These are phyloP conservation scores for Erodium maritimum DNA, from an alignment of 345 rosid species.

Conservation along the genomic window DNA sequence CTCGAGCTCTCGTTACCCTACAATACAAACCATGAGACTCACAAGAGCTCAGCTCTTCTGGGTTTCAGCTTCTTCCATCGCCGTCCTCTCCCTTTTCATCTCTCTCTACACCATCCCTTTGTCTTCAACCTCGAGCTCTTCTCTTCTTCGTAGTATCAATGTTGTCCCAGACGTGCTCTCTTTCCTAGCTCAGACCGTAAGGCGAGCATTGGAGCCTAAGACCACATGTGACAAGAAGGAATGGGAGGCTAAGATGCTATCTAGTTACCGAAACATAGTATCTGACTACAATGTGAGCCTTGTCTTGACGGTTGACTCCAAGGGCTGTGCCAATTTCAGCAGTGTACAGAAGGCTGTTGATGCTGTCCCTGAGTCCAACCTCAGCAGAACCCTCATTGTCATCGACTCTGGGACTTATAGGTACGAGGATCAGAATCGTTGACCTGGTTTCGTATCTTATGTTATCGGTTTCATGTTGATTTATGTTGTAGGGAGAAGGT, in stretches of 20 bases:
- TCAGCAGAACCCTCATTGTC: constrained; percentile 42
- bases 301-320: constrained; percentile 47
- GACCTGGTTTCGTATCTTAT: too few relatives aligned
- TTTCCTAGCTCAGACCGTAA: constrained; percentile 5
- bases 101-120: constrained; percentile 13
- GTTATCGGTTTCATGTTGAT: neutral
- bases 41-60: constrained; percentile 20
- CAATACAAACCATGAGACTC: constrained; percentile 15
- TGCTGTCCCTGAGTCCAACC: constrained; percentile 43
- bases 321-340: constrained; percentile 59
- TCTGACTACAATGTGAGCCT: constrained; percentile 22
- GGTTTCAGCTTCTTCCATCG: constrained; percentile 26
- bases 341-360: constrained; percentile 67
- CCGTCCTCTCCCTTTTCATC: constrained; percentile 21
- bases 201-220: too few relatives aligned
- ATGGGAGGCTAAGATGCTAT: constrained; percentile 28
- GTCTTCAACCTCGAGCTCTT: too few relatives aligned
- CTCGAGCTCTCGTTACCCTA: too few relatives aligned
- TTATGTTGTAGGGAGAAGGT: constrained; percentile 64
- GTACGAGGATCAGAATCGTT: too few relatives aligned
- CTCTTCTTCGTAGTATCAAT: too few relatives aligned
- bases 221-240: constrained; percentile 19
- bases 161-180: constrained; percentile 8
- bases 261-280: constrained; percentile 1
- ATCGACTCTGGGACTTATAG: constrained; percentile 68